A percentile compares a stretch with the other conserved stretches of the same genome.
Evolutionary conservation across 441 rosid species (phyloP).

Genomic region (Bocquillonia castaneifolia): DNA sequence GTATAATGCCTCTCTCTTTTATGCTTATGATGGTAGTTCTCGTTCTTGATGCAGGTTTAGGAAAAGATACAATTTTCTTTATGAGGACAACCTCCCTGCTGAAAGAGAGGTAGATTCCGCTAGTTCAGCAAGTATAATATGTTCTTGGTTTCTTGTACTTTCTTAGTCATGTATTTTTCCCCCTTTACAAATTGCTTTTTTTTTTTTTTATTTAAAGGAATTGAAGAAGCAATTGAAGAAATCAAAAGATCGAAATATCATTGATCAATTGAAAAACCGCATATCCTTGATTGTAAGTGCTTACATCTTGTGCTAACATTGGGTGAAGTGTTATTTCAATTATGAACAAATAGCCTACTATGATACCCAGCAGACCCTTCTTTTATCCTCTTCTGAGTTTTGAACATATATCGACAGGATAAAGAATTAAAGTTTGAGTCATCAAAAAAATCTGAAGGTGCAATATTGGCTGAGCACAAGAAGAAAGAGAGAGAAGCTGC

Average conservation of each 20-base stretch:
- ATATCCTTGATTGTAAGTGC: conserved; percentile 64
- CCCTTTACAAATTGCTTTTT: not conserved
- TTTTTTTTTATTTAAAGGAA: conserved; percentile 38
- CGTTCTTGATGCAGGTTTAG: conserved; percentile 46
- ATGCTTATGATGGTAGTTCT: too few species aligned
- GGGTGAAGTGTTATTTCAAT: conserved; percentile 3
- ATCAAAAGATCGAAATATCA: conserved; percentile 42
- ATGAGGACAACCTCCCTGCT: conserved; percentile 53
- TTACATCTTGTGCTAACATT: not conserved
- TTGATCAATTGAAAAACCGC: conserved; percentile 41
- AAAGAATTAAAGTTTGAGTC: conserved; percentile 63
- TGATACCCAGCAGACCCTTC: not conserved
- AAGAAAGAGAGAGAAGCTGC: conserved; percentile 83
- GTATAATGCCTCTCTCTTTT: not conserved
- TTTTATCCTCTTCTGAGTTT: not conserved
- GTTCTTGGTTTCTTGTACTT: not conserved
- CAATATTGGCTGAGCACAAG: conserved; percentile 65
- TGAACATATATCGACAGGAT: conserved; percentile 40
- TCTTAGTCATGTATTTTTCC: not conserved
- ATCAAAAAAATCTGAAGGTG: conserved; percentile 44
- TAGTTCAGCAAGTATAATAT: not conserved
- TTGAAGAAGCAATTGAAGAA: conserved; percentile 57
- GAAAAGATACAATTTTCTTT: conserved; percentile 71
- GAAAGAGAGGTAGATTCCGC: conserved; percentile 61
- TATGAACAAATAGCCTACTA: not conserved